A percentile compares a stretch with the other conserved stretches of the same genome.
These are phyloP conservation scores for Pseudogymnoascus sp. DNA, from an alignment of 2,329 filamentous ascomycete genomes.

Conservation along the genomic window DNA sequence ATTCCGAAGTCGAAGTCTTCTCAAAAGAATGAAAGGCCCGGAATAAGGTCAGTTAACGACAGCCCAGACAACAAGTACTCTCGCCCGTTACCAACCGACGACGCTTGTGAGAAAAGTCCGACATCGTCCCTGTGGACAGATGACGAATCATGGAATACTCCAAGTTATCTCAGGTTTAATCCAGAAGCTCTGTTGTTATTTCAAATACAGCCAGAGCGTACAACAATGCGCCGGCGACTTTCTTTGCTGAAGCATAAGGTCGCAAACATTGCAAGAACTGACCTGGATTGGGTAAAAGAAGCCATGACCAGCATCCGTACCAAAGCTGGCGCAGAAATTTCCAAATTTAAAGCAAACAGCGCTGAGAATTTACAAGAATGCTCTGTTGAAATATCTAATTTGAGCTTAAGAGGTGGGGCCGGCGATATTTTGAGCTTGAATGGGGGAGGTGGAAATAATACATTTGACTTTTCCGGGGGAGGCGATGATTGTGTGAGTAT, in stretches of 20 bases:
- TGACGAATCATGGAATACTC: not conserved
- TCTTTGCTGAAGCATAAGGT: not conserved
- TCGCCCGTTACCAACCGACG: not conserved
- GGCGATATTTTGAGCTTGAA: not conserved
- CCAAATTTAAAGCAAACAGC: not conserved
- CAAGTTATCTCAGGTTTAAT: not conserved
- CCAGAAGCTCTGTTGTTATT: not conserved
- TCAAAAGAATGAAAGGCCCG: not conserved
- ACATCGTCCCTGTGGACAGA: not conserved
- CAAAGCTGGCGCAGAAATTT: not conserved
- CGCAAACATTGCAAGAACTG: not conserved
- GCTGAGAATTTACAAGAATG: not conserved
- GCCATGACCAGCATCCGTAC: not conserved
- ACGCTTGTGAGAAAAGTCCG: not conserved
- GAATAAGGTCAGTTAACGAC: not conserved
- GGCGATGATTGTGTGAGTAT: not conserved
- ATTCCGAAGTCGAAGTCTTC: not conserved
- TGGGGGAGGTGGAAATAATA: not conserved
- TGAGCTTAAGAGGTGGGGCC: not conserved
- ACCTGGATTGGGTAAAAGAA: not conserved
- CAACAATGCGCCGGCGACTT: not conserved
- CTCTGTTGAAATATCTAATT: not conserved
- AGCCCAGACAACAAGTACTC: not conserved
- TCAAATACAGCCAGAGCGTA: not conserved
- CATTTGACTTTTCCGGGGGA: not conserved